Evolutionary conservation across 306 rosid species (phyloP).

Genomic region (Dryas drummondii): DNA sequence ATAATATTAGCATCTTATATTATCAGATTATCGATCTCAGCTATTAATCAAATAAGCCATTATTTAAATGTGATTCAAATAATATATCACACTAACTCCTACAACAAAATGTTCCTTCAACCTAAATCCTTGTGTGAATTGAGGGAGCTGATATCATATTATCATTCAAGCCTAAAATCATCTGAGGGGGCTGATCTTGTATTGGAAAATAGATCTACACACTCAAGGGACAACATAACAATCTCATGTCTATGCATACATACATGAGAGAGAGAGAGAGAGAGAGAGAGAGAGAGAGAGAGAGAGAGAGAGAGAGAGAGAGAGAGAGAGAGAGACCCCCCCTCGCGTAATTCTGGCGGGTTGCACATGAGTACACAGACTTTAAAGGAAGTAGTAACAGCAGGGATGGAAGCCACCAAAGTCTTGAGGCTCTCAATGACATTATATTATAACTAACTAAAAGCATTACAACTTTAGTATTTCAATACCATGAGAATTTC

Average conservation of each 20-base stretch:
- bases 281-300: background rate
- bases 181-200: background rate
- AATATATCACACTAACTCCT: too few relatives aligned
- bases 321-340: background rate
- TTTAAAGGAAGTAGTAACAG: background rate
- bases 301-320: too few relatives aligned
- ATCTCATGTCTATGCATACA: too few relatives aligned
- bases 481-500: conserved; percentile 6
- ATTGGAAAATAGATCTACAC: background rate
- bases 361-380: conserved; percentile 14
- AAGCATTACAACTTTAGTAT: background rate
- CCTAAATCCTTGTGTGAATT: background rate
- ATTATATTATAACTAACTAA: conserved; percentile 5
- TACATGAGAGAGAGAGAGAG: background rate
- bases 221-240: background rate
- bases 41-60: too few relatives aligned
- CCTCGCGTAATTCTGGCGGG: conserved; percentile 15
- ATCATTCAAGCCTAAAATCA: too few relatives aligned
- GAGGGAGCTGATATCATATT: background rate
- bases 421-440: conserved; percentile 21
- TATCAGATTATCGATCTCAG: background rate
- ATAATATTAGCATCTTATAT: background rate
- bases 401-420: conserved; percentile 8
- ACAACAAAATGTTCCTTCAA: background rate
- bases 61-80: background rate